phyloP scores from a whole-genome alignment of 139 green algal genomes.

The Chlorella sorokiniana region DNA sequence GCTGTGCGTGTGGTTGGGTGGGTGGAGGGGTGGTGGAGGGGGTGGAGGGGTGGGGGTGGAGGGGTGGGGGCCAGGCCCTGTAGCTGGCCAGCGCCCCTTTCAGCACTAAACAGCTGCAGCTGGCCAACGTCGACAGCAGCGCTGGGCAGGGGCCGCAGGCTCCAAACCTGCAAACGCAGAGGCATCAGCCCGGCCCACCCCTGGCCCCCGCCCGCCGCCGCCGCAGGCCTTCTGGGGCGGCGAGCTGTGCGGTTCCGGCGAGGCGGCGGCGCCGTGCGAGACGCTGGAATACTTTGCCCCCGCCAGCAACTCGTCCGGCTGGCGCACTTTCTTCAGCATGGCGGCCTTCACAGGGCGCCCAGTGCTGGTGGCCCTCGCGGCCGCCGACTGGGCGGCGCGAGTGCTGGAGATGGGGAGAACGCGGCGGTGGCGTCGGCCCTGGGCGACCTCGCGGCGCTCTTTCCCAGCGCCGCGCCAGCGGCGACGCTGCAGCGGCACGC shows the following conservation, averaged over 20 bases:
- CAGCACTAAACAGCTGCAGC: background rate
- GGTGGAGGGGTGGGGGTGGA: too few species aligned
- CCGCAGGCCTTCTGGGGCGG: slow-evolving; percentile 7
- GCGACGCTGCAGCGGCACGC: background rate
- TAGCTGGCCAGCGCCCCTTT: too few species aligned
- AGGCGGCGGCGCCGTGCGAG: background rate
- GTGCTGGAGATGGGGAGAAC: slow-evolving; percentile 11
- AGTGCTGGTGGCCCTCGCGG: slow-evolving; percentile 24
- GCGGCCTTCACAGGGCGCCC: slow-evolving; percentile 19
- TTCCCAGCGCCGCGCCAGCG: background rate
- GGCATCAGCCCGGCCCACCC: too few species aligned
- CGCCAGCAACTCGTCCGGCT: background rate
- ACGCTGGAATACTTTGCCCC: slow-evolving; percentile 9
- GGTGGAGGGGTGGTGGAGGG: background rate
- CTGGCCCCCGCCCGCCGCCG: too few species aligned
- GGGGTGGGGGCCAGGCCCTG: too few species aligned
- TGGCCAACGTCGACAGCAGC: too few species aligned
- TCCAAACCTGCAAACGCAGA: too few species aligned
- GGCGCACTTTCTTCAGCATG: slow-evolving; percentile 31
- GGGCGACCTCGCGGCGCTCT: slow-evolving; percentile 18
- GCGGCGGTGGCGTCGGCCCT: slow-evolving; percentile 9
- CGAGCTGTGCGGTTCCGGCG: background rate
- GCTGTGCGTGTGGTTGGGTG: too few species aligned
- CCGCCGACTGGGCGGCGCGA: background rate
- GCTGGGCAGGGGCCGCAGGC: too few species aligned